Conservation (phyloP, 495 filamentous ascomycete genomes). For the Penicillium taxi region DNA sequence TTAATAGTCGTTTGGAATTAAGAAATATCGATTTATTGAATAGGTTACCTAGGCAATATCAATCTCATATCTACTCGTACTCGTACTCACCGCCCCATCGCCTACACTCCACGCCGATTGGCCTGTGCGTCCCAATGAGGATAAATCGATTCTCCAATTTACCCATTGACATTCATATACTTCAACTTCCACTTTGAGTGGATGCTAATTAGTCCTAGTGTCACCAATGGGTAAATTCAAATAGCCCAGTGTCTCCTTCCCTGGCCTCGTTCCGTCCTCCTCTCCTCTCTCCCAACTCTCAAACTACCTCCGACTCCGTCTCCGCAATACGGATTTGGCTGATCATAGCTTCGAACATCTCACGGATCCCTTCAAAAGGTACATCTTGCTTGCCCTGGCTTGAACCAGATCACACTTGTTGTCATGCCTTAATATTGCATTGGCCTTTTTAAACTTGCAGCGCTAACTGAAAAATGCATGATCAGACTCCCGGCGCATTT, state of each 20-base stretch:
- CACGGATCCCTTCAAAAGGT: no score
- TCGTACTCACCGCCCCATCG: constrained; percentile 1
- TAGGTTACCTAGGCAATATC: no score
- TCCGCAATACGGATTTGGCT: no score
- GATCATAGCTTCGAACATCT: no score
- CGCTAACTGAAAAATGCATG: no score
- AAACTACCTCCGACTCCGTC: constrained; percentile 8
- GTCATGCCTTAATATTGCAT: background rate
- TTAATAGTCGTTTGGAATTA: no score
- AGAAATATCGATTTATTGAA: no score
- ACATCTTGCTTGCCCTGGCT: no score
- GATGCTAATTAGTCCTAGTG: constrained; percentile 1
- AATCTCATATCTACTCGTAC: no score
- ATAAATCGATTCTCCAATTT: constrained; percentile 6
- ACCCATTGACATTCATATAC: constrained; percentile 10
- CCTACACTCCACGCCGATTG: constrained; percentile 11
- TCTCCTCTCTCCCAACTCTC: constrained; percentile 8
- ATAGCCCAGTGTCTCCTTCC: constrained; percentile 9
- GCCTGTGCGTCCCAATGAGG: constrained; percentile 10
- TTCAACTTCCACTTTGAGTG: background rate
- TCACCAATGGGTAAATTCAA: constrained; percentile 13
- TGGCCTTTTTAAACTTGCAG: constrained; percentile 1
- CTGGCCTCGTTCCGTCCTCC: constrained; percentile 13
- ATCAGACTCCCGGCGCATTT: no score
- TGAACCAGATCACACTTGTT: no score